These are phyloP conservation scores for Mortierella sp. DNA, from an alignment of 371 early-diverging fungal genomes.

Conservation along the genomic window DNA sequence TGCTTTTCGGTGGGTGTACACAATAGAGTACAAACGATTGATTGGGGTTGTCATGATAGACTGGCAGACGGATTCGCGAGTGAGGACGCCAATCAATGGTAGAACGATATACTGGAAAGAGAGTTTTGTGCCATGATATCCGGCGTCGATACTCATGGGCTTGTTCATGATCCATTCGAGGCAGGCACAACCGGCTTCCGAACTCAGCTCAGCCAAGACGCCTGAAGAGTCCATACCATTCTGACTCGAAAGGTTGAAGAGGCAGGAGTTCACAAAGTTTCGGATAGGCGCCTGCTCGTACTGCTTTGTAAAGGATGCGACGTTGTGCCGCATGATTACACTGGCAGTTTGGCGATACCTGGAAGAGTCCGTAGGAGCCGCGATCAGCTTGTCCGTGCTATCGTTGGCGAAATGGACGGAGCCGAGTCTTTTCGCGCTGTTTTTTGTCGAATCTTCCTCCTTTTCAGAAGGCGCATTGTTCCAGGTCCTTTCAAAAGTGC, in stretches of 20 bases:
- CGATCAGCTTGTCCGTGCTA: slow-evolving; percentile 22
- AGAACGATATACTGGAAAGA: slow-evolving; percentile 35
- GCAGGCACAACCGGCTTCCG: background rate
- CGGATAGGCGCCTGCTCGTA: slow-evolving; percentile 3
- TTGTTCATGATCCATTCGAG: slow-evolving; percentile 16
- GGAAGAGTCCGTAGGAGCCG: background rate
- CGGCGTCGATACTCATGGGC: slow-evolving; percentile 12
- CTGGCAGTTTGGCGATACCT: too few species aligned
- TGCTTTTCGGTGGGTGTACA: slow-evolving; percentile 6
- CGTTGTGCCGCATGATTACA: background rate
- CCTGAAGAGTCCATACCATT: slow-evolving; percentile 23
- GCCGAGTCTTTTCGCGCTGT: slow-evolving; percentile 5
- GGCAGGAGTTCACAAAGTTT: slow-evolving; percentile 23
- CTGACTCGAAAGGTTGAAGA: slow-evolving; percentile 26
- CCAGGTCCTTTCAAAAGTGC: too few species aligned
- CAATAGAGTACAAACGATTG: slow-evolving; percentile 3
- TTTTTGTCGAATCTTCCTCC: too few species aligned
- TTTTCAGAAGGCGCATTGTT: too few species aligned
- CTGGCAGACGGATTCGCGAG: slow-evolving; percentile 22
- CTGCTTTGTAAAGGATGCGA: background rate
- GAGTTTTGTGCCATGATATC: background rate
- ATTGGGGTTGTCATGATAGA: slow-evolving; percentile 8
- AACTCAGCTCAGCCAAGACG: slow-evolving; percentile 12
- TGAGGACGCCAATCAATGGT: slow-evolving; percentile 30
- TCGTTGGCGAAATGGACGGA: slow-evolving; percentile 16